phyloP scores from a whole-genome alignment of 2,329 filamentous ascomycete species.

The Stemphylium vesicarium region DNA sequence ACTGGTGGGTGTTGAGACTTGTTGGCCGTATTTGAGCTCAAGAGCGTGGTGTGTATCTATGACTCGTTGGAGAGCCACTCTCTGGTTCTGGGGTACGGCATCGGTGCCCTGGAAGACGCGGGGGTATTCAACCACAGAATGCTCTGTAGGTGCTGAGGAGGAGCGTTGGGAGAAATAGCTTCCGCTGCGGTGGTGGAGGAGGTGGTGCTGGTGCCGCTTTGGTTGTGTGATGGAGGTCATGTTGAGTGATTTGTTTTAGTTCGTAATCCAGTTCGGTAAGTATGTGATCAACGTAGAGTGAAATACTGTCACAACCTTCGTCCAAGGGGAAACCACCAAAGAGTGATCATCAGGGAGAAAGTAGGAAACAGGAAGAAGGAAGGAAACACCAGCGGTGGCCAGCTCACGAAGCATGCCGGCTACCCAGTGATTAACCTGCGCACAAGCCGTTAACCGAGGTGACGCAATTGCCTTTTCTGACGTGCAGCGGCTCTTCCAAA shows the following conservation, averaged over 20 bases:
- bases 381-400: conserved; percentile 3
- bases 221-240: conserved; percentile 17
- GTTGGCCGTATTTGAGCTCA: conserved; percentile 11
- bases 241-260: neutral
- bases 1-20: conserved; percentile 7
- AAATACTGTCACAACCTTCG: neutral
- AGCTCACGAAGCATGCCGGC: conserved; percentile 7
- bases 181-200: conserved; percentile 14
- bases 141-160: neutral
- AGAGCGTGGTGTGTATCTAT: conserved; percentile 26
- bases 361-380: conserved; percentile 1
- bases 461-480: conserved; percentile 15
- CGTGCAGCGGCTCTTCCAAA: conserved; percentile 1
- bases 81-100: conserved; percentile 21
- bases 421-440: conserved; percentile 8
- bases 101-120: conserved; percentile 26
- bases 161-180: conserved; percentile 7
- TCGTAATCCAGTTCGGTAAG: neutral
- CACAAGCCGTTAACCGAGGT: conserved; percentile 17
- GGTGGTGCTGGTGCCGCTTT: conserved; percentile 12
- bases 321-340: neutral
- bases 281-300: neutral
- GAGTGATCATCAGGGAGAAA: neutral
- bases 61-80: conserved; percentile 21
- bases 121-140: neutral